Base-by-base conservation (phyloP, 2,329 filamentous ascomycete species). In the Rhinocladiella similis region DNA sequence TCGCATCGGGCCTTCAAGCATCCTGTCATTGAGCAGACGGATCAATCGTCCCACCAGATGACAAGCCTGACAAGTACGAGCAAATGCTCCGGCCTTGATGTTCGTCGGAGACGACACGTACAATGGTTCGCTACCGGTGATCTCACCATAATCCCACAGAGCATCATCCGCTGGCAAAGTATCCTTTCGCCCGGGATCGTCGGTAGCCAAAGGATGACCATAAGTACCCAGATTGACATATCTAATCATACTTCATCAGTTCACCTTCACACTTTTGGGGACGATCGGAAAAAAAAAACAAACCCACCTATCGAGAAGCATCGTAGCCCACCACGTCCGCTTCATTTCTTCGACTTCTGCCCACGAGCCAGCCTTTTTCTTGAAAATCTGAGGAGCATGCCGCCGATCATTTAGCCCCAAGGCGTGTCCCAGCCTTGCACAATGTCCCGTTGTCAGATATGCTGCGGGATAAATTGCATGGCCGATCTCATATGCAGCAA, bases 391-490 rank as follows among this genome's bases (percentile, higher is more conserved):
- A 39, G 64, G 64, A 10, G 64, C 60, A 47, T 54, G 35, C 29
- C 39, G 56, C 10, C 62, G 50, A 50, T 65, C 56, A 51, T 67
- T 57, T 19, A 67, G 41, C 9, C 64, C 65, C 27, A 67, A 42
- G 1, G 55, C 51, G 25, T 64, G 60, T 13, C 65, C 64, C 10
- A 67, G 22, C 33, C 63, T 51, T 2, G 64, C 61, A 47, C 59
- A 66, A 38, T 65, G 62, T 3, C 60, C 63, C 3, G 60, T 60
- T 13, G 68, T 67, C 14, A 72, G 53, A 52, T 67, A 72, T 22
- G 71, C 71, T 9, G 69, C 66, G 5, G 71, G 71, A 51, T 72
- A 72, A 14, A 73, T 72, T n/a, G 63, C 68, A 56, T 73, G 69
- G 1, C 66, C 67, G 16, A 70, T 51, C 53, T 73, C 71, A 46